A percentile compares a stretch with the other conserved stretches of the same genome.
These are phyloP conservation scores for Coccinonectria pachysandricola DNA, from an alignment of 2,329 filamentous ascomycete species.

Conservation along the genomic window DNA sequence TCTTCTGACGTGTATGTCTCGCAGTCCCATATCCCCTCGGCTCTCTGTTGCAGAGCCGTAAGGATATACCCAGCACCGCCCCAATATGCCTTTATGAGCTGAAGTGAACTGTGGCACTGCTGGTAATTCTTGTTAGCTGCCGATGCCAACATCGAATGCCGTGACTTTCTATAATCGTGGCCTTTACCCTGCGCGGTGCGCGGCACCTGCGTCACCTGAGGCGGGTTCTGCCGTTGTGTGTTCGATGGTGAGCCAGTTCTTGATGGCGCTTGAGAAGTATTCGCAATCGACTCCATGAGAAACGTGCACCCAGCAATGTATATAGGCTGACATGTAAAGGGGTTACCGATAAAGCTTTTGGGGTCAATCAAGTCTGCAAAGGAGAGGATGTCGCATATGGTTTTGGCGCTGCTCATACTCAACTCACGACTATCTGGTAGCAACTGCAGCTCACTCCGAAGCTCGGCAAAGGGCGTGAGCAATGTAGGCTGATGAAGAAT, in stretches of 20 bases:
- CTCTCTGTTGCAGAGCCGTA: conserved; percentile 76
- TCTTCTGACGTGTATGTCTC: conserved; percentile 61
- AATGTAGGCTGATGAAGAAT: conserved; percentile 76
- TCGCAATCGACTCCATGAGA: conserved; percentile 68
- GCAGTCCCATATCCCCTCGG: conserved; percentile 75
- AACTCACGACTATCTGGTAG: conserved; percentile 70
- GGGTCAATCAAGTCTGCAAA: conserved; percentile 80
- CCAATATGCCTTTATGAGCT: conserved; percentile 77
- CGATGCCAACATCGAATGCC: conserved; percentile 68
- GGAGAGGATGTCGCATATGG: conserved; percentile 77
- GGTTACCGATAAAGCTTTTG: conserved; percentile 78
- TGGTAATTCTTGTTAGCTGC: conserved; percentile 83
- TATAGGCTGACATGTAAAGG: conserved; percentile 82
- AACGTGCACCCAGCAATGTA: conserved; percentile 88
- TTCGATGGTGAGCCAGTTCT: conserved; percentile 44
- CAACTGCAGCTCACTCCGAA: conserved; percentile 54
- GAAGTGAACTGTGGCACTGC: conserved; percentile 71
- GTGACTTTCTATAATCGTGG: conserved; percentile 34
- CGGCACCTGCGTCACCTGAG: too few species aligned
- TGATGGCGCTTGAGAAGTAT: conserved; percentile 50
- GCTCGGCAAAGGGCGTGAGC: conserved; percentile 60
- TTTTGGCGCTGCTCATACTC: conserved; percentile 84
- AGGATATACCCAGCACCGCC: conserved; percentile 79
- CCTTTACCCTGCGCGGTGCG: too few species aligned
- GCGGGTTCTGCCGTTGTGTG: too few species aligned